These are phyloP conservation scores for Hygrophoropsis aurantiaca DNA, from an alignment of 768 basidiomycete species.

Conservation along the genomic window DNA sequence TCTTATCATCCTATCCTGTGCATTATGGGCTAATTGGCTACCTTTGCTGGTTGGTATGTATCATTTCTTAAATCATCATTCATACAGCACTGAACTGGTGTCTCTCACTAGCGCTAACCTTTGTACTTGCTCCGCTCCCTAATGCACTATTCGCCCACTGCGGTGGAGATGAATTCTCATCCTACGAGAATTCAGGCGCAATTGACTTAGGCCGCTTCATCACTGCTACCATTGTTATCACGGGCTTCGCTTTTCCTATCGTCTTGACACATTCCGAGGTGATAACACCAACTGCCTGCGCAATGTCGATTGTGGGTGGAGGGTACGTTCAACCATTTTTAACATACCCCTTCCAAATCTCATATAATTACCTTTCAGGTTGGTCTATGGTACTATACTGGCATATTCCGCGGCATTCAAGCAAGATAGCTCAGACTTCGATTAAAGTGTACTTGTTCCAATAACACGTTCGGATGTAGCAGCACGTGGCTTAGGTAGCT, in stretches of 20 bases:
- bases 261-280: conserved; percentile 90
- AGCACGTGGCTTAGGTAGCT: too few relatives aligned
- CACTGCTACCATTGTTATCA: conserved; percentile 85
- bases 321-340: conserved; percentile 49
- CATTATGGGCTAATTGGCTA: conserved; percentile 95
- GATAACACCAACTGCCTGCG: conserved; percentile 80
- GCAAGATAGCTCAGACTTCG: conserved; percentile 81
- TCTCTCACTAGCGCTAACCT: conserved; percentile 75
- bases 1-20: conserved; percentile 95
- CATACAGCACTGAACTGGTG: conserved; percentile 2
- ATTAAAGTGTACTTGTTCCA: conserved; percentile 34
- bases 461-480: conserved; percentile 2
- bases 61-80: not conserved
- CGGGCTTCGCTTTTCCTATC: conserved; percentile 90
- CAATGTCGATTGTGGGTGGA: conserved; percentile 95
- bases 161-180: conserved; percentile 83
- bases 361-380: conserved; percentile 33
- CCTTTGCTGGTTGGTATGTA: conserved; percentile 91
- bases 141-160: conserved; percentile 95
- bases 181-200: conserved; percentile 71
- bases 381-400: conserved; percentile 89
- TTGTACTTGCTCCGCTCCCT: conserved; percentile 93
- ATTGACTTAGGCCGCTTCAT: conserved; percentile 94
- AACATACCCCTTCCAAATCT: conserved; percentile 4
- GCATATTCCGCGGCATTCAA: conserved; percentile 84